Conservation (phyloP, 2,329 filamentous ascomycete genomes). For the Paecilomyces sp. region DNA sequence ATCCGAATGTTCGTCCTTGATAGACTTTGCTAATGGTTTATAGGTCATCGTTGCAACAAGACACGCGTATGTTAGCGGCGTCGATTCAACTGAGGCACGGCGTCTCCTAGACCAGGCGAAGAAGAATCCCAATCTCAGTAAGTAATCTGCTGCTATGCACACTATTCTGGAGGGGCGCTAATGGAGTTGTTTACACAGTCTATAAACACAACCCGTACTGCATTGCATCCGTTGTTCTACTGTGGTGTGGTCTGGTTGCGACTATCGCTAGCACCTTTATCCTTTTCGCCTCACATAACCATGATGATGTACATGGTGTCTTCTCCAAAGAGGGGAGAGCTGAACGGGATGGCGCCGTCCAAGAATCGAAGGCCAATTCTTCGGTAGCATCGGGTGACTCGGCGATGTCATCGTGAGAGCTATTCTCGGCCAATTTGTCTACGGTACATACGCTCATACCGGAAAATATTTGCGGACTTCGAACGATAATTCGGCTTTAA, state of each 20-base stretch:
- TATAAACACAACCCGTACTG: constrained; percentile 46
- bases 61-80: constrained; percentile 40
- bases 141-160: not conserved
- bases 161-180: not conserved
- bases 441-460: not conserved
- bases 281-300: constrained; percentile 26
- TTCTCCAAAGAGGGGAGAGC: constrained; percentile 1
- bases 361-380: not conserved
- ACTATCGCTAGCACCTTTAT: constrained; percentile 37
- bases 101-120: constrained; percentile 19
- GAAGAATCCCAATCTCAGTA: constrained; percentile 27
- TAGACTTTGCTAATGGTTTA: not conserved
- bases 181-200: constrained; percentile 4
- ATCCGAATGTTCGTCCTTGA: not conserved
- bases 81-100: constrained; percentile 20
- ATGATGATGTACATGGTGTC: constrained; percentile 22
- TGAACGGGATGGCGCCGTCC: not conserved
- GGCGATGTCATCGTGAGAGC: not conserved
- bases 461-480: not conserved
- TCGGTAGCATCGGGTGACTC: not conserved
- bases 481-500: not conserved
- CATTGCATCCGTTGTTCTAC: constrained; percentile 45
- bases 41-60: constrained; percentile 42
- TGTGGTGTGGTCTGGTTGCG: constrained; percentile 46
- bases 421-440: not conserved